Evolutionary conservation across 306 rosid species (phyloP).

Genomic region (Vigna mungo): DNA sequence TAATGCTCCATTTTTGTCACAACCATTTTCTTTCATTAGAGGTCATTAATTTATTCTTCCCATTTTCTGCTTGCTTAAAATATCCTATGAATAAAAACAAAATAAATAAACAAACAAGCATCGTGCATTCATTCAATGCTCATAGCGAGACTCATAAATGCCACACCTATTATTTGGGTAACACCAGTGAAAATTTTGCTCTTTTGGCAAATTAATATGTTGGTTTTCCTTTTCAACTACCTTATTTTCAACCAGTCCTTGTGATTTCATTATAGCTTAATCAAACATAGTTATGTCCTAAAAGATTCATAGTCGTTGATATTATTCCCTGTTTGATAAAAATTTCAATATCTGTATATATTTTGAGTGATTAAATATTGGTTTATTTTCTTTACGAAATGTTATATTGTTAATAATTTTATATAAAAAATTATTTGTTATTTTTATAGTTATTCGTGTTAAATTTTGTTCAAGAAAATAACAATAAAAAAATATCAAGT

Average conservation of each 20-base stretch:
- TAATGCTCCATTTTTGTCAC: neutral
- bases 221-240: slow-evolving; percentile 16
- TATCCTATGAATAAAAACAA: neutral
- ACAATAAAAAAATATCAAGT: too few relatives aligned
- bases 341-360: neutral
- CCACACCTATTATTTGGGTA: slow-evolving; percentile 17
- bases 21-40: neutral
- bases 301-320: neutral
- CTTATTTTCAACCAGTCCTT: neutral
- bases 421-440: too few relatives aligned
- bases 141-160: slow-evolving; percentile 41
- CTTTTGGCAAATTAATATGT: neutral
- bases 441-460: too few relatives aligned
- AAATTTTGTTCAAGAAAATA: too few relatives aligned
- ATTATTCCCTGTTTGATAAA: neutral
- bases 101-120: neutral
- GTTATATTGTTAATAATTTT: too few relatives aligned
- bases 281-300: neutral
- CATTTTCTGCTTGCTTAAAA: neutral
- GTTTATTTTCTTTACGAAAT: too few relatives aligned
- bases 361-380: too few relatives aligned
- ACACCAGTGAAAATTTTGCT: slow-evolving; percentile 5
- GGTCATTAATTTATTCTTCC: neutral
- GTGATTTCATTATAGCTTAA: neutral
- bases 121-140: neutral